phyloP scores from a whole-genome alignment of 768 basidiomycete species.

The Pisolithus sp. region DNA sequence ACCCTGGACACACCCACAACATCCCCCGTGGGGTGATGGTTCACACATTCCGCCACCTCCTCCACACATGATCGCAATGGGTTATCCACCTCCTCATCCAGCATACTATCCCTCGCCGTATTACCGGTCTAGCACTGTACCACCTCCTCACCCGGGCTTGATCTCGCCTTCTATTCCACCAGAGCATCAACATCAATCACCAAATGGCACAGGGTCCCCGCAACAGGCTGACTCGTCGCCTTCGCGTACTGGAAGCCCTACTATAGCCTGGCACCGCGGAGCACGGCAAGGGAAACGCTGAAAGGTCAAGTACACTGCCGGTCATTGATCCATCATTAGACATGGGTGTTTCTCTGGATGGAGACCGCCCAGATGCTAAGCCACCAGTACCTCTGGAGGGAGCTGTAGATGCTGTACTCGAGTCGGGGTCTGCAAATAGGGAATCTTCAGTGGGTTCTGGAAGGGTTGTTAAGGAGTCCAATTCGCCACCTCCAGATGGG shows the following conservation, averaged over 20 bases:
- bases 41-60: slow-evolving; percentile 20
- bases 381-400: slow-evolving; percentile 19
- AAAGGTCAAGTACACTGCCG: slow-evolving; percentile 8
- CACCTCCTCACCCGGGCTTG: slow-evolving; percentile 18
- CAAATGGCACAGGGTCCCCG: slow-evolving; percentile 18
- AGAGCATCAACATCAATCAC: slow-evolving; percentile 12
- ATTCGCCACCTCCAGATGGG: slow-evolving; percentile 7
- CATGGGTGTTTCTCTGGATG: slow-evolving; percentile 12
- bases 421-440: slow-evolving; percentile 24
- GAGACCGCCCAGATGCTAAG: slow-evolving; percentile 15
- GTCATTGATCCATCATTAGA: slow-evolving; percentile 37
- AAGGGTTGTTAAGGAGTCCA: neutral
- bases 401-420: slow-evolving; percentile 30
- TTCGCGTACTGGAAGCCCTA: slow-evolving; percentile 22
- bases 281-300: slow-evolving; percentile 8
- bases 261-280: slow-evolving; percentile 7
- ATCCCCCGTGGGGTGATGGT: too few relatives aligned
- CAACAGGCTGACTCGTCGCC: slow-evolving; percentile 22
- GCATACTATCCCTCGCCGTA: slow-evolving; percentile 39
- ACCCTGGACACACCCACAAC: slow-evolving; percentile 17
- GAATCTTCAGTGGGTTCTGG: slow-evolving; percentile 13
- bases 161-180: neutral
- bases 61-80: slow-evolving; percentile 27
- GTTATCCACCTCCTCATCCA: slow-evolving; percentile 29
- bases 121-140: slow-evolving; percentile 36